Conservation (phyloP, 139 green algal species). For the Nannochloris sp. region DNA sequence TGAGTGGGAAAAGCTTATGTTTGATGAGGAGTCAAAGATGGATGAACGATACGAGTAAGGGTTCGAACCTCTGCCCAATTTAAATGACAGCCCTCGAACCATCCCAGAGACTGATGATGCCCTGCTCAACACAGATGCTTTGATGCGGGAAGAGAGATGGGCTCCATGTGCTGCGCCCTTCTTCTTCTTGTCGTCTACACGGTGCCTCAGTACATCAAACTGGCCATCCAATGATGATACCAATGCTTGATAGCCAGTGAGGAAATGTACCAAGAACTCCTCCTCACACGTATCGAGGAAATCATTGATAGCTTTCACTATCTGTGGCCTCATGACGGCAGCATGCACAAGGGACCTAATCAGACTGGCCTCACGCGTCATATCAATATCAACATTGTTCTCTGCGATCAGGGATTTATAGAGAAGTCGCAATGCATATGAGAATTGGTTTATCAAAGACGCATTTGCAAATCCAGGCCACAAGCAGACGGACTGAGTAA, state of each 20-base stretch:
- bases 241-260: slow-evolving; percentile 11
- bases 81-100: slow-evolving; percentile 9
- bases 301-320: slow-evolving; percentile 15
- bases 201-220: slow-evolving; percentile 11
- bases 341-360: slow-evolving; percentile 13
- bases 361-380: slow-evolving; percentile 11
- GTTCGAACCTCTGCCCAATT: not conserved
- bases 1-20: not conserved
- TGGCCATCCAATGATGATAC: slow-evolving; percentile 4
- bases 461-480: slow-evolving; percentile 19
- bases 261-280: slow-evolving; percentile 4
- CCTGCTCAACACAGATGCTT: not conserved
- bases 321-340: slow-evolving; percentile 12
- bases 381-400: not conserved
- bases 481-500: slow-evolving; percentile 11
- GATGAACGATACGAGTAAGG: not conserved
- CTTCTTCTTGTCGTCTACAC: not conserved
- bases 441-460: not conserved
- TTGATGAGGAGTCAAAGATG: no score
- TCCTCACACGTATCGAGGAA: slow-evolving; percentile 11
- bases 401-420: not conserved
- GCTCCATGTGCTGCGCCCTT: not conserved
- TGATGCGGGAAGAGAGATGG: slow-evolving; percentile 3
- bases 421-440: slow-evolving; percentile 13
- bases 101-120: slow-evolving; percentile 7